These are phyloP conservation scores for Cladosporium sp. DNA, from an alignment of 2,329 filamentous ascomycete genomes.

Conservation along the genomic window DNA sequence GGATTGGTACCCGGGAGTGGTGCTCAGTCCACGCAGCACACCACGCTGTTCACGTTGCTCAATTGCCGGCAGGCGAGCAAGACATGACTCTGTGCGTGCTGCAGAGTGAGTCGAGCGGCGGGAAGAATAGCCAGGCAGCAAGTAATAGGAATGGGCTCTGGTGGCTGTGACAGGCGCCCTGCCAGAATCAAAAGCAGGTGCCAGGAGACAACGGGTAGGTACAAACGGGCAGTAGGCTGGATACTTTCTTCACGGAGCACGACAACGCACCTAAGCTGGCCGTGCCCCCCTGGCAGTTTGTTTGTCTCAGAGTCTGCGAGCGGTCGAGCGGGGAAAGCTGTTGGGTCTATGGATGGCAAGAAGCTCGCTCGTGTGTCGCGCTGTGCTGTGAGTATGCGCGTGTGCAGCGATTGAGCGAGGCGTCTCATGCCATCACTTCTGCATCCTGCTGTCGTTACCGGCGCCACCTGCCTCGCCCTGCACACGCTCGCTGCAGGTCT, in stretches of 20 bases:
- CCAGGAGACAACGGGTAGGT: constrained; percentile 1
- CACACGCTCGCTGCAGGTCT: neutral
- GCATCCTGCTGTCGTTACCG: neutral
- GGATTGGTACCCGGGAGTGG: neutral
- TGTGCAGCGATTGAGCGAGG: neutral
- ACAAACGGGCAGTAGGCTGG: neutral
- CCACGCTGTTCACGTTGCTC: neutral
- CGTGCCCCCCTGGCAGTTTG: neutral
- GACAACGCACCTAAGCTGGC: neutral
- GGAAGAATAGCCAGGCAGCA: neutral
- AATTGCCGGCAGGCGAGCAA: constrained; percentile 3
- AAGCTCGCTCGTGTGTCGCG: neutral
- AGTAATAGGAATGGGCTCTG: neutral
- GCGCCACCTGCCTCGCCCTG: neutral
- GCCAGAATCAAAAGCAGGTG: neutral
- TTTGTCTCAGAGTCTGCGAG: constrained; percentile 5
- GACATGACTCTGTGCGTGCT: constrained; percentile 3
- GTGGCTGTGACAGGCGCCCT: constrained; percentile 1
- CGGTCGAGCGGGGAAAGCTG: neutral
- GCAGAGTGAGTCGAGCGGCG: constrained; percentile 1
- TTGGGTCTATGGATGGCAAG: neutral
- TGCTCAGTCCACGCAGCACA: neutral
- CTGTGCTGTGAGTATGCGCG: neutral
- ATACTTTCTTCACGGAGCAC: constrained; percentile 10
- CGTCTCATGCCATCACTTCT: neutral